Base-by-base conservation (phyloP, 768 basidiomycete genomes). In the Suillus hirtellus region DNA sequence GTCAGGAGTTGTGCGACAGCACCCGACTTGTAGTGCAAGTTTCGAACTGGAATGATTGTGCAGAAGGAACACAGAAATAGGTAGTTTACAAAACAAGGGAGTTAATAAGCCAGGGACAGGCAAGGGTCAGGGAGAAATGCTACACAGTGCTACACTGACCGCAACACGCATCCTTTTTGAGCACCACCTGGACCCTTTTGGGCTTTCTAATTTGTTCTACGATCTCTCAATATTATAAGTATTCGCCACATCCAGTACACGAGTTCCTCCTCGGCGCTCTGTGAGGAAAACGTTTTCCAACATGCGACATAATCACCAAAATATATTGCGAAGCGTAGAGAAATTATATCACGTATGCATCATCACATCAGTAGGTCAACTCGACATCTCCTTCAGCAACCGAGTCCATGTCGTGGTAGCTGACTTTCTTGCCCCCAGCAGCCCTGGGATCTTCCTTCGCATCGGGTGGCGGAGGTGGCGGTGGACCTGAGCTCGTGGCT, bases 341-440 rank as follows among this genome's bases (percentile, higher is more conserved):
- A 63, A 60, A 24, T 56, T 44, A 60, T 12, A 64, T 67, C 67
- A 69, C 31, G 61, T 64, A 63, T 71, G 63, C 66, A 59, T 62
- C 49, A 62, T 35, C 54, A 73, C 64, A 60, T 77, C 65, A 78
- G 62, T 78, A 78, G 37, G 76, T 75, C 70, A 88, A 73, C 72
- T 88, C 86, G 70, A 86, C 84, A 74, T 86, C 89, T 44, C 84
- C 89, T 82, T 92, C 92, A 35, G 93, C 92, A 67, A 94, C 92
- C 74, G 91, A 80, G 79, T 98, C 96, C 88, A 97, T 92, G 77
- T 98, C 96, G 73, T 94, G 89, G 72, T 98, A 98, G 78, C 92
- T 95, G 61, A 98, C 87, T 75, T 92, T 86, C 77, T 88, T 90
- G 52, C 93, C 93, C 40, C 89, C 91, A 38, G 91, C 89, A 35